Percentiles rank a stretch among this genome's conserved stretches.
Conservation (phyloP, 139 green algal species). For the Klebsormidium nitens region DNA sequence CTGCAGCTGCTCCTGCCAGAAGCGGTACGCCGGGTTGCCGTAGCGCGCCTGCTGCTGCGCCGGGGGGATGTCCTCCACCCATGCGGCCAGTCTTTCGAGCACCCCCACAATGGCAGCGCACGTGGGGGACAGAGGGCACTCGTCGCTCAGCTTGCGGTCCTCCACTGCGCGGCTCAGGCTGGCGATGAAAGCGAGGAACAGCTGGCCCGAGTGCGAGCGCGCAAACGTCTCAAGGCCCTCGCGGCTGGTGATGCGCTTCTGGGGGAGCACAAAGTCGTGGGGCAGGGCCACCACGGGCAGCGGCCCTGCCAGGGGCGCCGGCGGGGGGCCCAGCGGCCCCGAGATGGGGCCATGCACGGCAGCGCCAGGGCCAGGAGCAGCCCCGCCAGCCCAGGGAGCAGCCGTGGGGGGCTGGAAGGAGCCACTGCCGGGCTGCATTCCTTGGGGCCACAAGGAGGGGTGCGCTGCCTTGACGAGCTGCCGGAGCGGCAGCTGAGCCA, state of each 20-base stretch:
- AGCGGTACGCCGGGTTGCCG: conserved; percentile 86
- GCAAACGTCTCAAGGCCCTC: conserved; percentile 58
- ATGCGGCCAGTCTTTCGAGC: conserved; percentile 56
- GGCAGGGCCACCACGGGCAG: conserved; percentile 16
- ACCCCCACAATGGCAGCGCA: conserved; percentile 21
- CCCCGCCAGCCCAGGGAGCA: too few species aligned
- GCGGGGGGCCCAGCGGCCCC: conserved; percentile 4
- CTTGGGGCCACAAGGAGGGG: too few species aligned
- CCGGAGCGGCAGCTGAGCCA: too few species aligned
- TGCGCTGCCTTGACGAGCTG: too few species aligned
- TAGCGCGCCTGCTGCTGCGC: conserved; percentile 71
- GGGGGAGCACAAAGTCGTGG: conserved; percentile 11
- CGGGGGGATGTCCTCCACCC: conserved; percentile 79
- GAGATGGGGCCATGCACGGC: too few species aligned
- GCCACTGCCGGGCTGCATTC: too few species aligned
- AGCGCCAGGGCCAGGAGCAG: too few species aligned
- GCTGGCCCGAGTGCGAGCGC: conserved; percentile 31
- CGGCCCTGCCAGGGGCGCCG: background rate
- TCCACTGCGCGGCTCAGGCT: conserved; percentile 63
- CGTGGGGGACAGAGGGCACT: conserved; percentile 44
- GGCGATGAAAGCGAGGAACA: conserved; percentile 81
- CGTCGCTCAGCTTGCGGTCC: conserved; percentile 52
- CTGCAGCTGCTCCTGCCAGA: conserved; percentile 56
- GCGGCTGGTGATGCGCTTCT: conserved; percentile 44
- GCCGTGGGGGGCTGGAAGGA: too few species aligned